phyloP scores from a whole-genome alignment of 1,284 basidiomycete species.

The Cutaneotrichosporon cavernicola region DNA sequence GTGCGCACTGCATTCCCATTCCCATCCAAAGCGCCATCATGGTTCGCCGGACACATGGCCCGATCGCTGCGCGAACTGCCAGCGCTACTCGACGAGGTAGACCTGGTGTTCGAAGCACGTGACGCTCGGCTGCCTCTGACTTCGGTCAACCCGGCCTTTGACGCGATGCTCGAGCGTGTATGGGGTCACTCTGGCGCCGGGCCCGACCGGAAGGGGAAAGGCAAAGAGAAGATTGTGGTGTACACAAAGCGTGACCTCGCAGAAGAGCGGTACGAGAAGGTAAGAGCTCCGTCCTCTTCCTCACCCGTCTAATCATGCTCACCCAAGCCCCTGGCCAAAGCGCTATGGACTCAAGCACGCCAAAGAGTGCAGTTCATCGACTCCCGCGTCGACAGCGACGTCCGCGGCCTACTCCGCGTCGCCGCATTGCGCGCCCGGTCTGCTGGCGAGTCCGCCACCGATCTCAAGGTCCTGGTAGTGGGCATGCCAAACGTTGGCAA shows the following conservation, averaged over 20 bases:
- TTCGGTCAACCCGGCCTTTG: conserved; percentile 85
- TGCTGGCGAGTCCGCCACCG: conserved; percentile 48
- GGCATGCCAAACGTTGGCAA: conserved; percentile 99
- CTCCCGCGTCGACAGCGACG: conserved; percentile 54
- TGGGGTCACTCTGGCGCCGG: conserved; percentile 47
- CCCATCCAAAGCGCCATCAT: conserved; percentile 68
- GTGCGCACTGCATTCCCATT: conserved; percentile 48
- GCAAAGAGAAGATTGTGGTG: conserved; percentile 77
- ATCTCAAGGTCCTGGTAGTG: conserved; percentile 82
- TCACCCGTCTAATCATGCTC: neutral
- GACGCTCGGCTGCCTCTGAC: conserved; percentile 91
- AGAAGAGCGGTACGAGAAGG: conserved; percentile 77
- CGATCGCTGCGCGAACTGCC: conserved; percentile 77
- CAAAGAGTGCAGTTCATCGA: conserved; percentile 59
- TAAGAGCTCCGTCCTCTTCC: conserved; percentile 49
- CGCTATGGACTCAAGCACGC: conserved; percentile 53
- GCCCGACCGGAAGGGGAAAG: conserved; percentile 27
- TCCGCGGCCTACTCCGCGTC: conserved; percentile 53
- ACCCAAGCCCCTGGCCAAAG: conserved; percentile 52
- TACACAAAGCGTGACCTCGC: conserved; percentile 93
- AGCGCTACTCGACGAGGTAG: conserved; percentile 71
- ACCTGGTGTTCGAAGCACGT: conserved; percentile 89
- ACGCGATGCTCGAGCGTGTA: conserved; percentile 57
- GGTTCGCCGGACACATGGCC: conserved; percentile 98
- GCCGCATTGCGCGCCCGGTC: conserved; percentile 38